These are phyloP conservation scores for Mycena indigotica DNA, from an alignment of 768 basidiomycete species.

Conservation along the genomic window DNA sequence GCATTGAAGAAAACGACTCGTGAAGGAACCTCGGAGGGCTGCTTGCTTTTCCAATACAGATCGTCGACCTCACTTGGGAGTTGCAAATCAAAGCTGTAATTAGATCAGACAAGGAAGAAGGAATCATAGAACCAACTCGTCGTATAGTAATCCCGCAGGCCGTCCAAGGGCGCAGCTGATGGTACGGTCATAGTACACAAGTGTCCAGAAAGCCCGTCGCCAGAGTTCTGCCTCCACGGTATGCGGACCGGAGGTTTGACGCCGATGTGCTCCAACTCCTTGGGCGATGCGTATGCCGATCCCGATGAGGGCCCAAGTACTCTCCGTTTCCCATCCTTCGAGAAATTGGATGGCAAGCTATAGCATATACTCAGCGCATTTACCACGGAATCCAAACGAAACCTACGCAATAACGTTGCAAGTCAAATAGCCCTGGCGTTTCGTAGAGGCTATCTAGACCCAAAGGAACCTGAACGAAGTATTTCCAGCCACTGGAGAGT, in stretches of 20 bases:
- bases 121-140: conserved; percentile 3
- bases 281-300: conserved; percentile 50
- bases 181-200: neutral
- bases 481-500: neutral
- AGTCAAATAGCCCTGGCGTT: conserved; percentile 1
- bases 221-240: conserved; percentile 1
- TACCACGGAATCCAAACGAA: too few species aligned
- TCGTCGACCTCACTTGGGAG: neutral
- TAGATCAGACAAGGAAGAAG: neutral
- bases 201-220: neutral
- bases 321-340: neutral
- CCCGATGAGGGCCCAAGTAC: conserved; percentile 28
- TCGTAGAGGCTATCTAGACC: neutral
- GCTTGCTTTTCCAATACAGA: neutral
- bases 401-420: conserved; percentile 7
- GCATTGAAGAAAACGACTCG: neutral
- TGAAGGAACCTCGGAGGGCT: neutral
- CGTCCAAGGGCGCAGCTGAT: conserved; percentile 13
- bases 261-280: conserved; percentile 52
- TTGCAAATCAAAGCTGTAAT: conserved; percentile 13
- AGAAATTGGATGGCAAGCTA: neutral
- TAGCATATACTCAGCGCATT: too few species aligned
- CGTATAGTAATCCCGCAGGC: conserved; percentile 2
- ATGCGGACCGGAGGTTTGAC: neutral
- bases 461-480: conserved; percentile 37